A percentile compares a stretch with the other conserved stretches of the same genome.
Conservation (phyloP, 1,139 yeast species). For the Candida sojae region DNA sequence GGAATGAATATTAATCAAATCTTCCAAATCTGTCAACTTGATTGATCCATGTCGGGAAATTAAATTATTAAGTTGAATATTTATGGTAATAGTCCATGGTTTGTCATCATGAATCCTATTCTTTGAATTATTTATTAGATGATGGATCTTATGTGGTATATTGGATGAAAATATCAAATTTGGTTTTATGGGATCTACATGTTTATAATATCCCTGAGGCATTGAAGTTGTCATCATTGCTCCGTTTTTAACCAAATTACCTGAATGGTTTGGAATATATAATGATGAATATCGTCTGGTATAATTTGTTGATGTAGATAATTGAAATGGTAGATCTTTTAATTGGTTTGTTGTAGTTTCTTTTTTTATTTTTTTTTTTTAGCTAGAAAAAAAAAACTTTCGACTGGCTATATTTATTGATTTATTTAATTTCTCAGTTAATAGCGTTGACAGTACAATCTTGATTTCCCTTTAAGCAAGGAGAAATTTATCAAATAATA, state of each 20-base stretch:
- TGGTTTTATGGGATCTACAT: slow-evolving; percentile 27
- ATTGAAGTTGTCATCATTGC: neutral
- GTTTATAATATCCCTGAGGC: neutral
- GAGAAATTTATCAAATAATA: no score
- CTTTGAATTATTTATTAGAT: slow-evolving; percentile 9
- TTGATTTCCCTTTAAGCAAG: no score
- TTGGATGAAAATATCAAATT: slow-evolving; percentile 44
- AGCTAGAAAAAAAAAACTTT: no score
- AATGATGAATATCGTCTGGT: no score
- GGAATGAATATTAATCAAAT: slow-evolving; percentile 5
- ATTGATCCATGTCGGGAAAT: slow-evolving; percentile 30
- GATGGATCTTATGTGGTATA: slow-evolving; percentile 24
- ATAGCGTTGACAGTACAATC: no score
- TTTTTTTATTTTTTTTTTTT: no score
- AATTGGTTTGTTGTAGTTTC: no score
- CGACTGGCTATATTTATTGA: no score
- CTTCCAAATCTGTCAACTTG: slow-evolving; percentile 27
- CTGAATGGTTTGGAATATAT: no score
- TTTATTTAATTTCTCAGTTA: no score
- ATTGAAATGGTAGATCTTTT: no score
- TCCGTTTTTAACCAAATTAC: neutral
- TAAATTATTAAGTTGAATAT: slow-evolving; percentile 39
- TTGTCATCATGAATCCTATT: neutral
- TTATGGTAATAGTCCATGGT: slow-evolving; percentile 24
- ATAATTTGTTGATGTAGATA: no score